Evolutionary conservation across 345 rosid species (phyloP), one percentile per base, ranked within the genome.

Genomic region (Geranium rotundifolium): DNA sequence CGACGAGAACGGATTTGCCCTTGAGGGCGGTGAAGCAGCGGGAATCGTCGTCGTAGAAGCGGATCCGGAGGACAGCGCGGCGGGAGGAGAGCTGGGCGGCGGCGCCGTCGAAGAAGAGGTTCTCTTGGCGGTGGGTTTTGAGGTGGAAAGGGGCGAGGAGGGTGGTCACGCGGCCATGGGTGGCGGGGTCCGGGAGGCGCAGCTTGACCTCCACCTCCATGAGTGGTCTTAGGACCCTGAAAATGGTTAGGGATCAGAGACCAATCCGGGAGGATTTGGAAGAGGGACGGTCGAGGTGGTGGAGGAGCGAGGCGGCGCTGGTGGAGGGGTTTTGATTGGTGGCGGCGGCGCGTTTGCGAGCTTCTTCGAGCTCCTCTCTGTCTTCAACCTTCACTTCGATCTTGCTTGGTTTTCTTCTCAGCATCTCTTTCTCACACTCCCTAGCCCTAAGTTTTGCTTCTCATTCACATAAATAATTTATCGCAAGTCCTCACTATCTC

Each of bases 191-290:
- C 20, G 69, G 78, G 55, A 89, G 81, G 37, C 86, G 83, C 55
- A 89, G 79, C 77, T 89, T 87, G 62, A 89, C 83, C 54, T 91
- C 96, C 55, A 91, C 89, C 71, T 91, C 95, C 96, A 91, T 91
- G 41, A 34, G 41, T 34, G 41, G 41, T 15, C 15, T 4, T 34
- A 18, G 15, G 7, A 17, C 16, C 17, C 29, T 14, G 23, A 19
- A 34, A 18, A 19, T 41, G 29, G 39, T n/a, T 65, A 17, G 20
- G 46, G 30, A 3, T 20, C 81, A 75, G 66, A 87, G 89, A 52
- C 95, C 96, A 76, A 84, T 81, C 59, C 91, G 84, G 16, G 80
- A 74, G 67, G 81, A 67, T 77, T 87, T 87, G 64, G 89, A 75
- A 19, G 79, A 61, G 58, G 82, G 82, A 66, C 84, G 81, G 67